Evolutionary conservation across 2,329 filamentous ascomycete species (phyloP).

Genomic region (Fusarium pilosicola): DNA sequence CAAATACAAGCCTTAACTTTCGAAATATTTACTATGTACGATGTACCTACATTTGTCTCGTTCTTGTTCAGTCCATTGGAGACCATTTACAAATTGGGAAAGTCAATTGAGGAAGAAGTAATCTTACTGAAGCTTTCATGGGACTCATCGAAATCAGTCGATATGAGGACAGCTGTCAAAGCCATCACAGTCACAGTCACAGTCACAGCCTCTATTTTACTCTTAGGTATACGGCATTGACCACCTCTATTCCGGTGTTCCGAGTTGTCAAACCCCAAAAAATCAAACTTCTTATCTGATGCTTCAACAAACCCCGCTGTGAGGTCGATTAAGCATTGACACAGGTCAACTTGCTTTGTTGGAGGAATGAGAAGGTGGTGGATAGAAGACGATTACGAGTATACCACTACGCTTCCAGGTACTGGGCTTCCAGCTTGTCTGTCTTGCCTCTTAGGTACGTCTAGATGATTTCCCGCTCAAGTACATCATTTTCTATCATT

Average conservation of each 20-base stretch:
- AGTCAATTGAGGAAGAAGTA: neutral
- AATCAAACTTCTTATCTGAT: slow-evolving; percentile 26
- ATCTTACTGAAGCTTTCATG: neutral
- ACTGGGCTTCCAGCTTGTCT: slow-evolving; percentile 2
- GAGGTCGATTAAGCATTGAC: neutral
- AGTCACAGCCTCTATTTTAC: neutral
- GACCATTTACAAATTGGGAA: neutral
- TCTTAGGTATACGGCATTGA: neutral
- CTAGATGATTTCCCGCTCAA: neutral
- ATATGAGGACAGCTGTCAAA: neutral
- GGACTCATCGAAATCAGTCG: neutral
- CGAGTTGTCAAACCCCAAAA: slow-evolving; percentile 8
- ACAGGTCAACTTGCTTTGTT: neutral
- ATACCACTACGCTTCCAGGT: neutral
- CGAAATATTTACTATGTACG: neutral
- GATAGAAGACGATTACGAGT: slow-evolving; percentile 1
- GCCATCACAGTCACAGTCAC: neutral
- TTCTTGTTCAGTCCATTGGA: neutral
- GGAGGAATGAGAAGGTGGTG: slow-evolving; percentile 18
- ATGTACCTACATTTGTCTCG: neutral
- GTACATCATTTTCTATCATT: neutral
- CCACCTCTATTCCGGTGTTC: neutral
- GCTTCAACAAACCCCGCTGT: slow-evolving; percentile 14
- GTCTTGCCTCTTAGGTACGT: slow-evolving; percentile 2
- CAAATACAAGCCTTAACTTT: neutral